Percentiles rank a stretch among this genome's conserved stretches.
Conservation (phyloP, 1,284 basidiomycete genomes). For the Meripilus lineatus region DNA sequence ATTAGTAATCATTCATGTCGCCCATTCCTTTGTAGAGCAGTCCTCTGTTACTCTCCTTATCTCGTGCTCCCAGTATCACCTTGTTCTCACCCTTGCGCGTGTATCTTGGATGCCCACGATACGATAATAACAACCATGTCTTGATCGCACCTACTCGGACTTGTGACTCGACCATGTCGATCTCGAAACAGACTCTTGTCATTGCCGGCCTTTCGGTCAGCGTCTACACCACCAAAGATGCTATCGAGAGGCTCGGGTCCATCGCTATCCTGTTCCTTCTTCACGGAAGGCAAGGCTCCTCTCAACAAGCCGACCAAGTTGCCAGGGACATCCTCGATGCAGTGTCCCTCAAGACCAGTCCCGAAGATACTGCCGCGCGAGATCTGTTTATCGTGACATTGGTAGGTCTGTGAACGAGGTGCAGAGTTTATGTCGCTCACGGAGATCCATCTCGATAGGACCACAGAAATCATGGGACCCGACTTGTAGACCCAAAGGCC, state of each 20-base stretch:
- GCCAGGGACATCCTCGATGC: constrained; percentile 25
- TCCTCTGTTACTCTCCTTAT: too few species aligned
- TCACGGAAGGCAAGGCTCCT: constrained; percentile 46
- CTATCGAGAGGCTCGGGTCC: constrained; percentile 25
- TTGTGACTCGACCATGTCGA: constrained; percentile 8
- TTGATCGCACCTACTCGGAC: too few species aligned
- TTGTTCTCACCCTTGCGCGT: too few species aligned
- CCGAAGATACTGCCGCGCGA: constrained; percentile 17
- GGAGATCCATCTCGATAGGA: constrained; percentile 42
- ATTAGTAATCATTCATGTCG: constrained; percentile 1
- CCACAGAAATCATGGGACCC: constrained; percentile 72
- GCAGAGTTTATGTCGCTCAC: not conserved
- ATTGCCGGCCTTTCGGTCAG: constrained; percentile 44
- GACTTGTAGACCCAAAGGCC: constrained; percentile 44
- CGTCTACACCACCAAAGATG: constrained; percentile 29
- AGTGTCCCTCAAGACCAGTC: too few species aligned
- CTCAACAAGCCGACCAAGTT: constrained; percentile 24
- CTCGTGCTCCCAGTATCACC: too few species aligned
- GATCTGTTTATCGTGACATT: constrained; percentile 55
- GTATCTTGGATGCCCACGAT: too few species aligned
- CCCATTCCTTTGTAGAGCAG: too few species aligned
- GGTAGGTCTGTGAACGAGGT: constrained; percentile 30
- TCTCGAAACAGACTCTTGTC: constrained; percentile 27
- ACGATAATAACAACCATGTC: too few species aligned
- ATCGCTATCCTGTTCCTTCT: constrained; percentile 54